Conservation (phyloP, 192 early-diverging fungal species). For the Glomus cerebriforme region DNA sequence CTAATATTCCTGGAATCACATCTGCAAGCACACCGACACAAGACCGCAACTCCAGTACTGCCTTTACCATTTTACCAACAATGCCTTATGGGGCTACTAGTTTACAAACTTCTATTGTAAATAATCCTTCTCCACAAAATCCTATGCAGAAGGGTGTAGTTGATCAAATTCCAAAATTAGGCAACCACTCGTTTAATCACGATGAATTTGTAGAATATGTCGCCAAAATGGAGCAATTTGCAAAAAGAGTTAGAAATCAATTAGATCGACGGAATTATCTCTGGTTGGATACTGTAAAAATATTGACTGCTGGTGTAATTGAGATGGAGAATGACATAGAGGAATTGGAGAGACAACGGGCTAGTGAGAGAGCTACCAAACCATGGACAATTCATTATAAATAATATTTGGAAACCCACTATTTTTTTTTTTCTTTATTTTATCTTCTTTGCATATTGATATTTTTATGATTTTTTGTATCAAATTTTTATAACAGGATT, state of each 20-base stretch:
- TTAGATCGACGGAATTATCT: conserved; percentile 29
- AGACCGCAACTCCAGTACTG: not conserved
- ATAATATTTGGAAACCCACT: not conserved
- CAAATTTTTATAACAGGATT: not conserved
- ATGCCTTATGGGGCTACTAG: not conserved
- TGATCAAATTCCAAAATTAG: not conserved
- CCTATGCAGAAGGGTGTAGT: not conserved
- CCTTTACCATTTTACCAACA: conserved; percentile 8
- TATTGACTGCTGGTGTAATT: conserved; percentile 23
- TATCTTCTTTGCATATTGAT: not conserved
- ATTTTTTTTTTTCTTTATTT: not conserved
- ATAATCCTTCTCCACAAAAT: not conserved
- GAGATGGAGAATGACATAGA: conserved; percentile 32
- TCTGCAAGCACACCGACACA: not conserved
- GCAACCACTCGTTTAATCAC: conserved; percentile 1
- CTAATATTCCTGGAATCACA: not conserved
- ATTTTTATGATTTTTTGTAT: not conserved
- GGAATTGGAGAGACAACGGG: conserved; percentile 28
- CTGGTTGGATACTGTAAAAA: conserved; percentile 33
- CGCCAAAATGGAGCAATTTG: conserved; percentile 25
- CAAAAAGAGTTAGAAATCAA: conserved; percentile 28
- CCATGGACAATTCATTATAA: conserved; percentile 32
- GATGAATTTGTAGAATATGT: conserved; percentile 30
- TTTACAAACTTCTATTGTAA: not conserved
- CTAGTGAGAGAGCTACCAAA: conserved; percentile 24